These are phyloP conservation scores for Apiotrichum gracile DNA, from an alignment of 1,284 basidiomycete genomes.

Conservation along the genomic window DNA sequence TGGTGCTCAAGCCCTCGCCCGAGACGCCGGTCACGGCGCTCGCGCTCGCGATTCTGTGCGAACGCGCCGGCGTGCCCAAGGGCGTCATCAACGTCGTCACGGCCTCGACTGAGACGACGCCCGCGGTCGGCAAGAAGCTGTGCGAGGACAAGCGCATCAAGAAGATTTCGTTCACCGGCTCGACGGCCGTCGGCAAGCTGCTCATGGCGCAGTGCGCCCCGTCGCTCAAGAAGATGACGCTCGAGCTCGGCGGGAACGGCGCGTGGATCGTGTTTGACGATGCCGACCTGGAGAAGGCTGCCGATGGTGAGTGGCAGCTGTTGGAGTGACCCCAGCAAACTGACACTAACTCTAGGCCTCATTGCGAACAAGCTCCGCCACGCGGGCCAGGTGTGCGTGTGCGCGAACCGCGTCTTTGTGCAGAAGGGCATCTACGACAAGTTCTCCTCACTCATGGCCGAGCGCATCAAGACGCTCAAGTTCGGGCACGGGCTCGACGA, in stretches of 20 bases:
- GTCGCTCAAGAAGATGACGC: constrained; percentile 48
- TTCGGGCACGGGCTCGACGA: constrained; percentile 79
- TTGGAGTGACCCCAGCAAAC: background rate
- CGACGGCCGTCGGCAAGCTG: constrained; percentile 54
- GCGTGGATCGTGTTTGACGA: constrained; percentile 43
- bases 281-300: constrained; percentile 41
- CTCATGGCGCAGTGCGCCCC: constrained; percentile 12
- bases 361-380: constrained; percentile 80
- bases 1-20: constrained; percentile 64
- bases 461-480: constrained; percentile 67
- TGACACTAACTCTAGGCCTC: constrained; percentile 42
- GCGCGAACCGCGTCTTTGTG: constrained; percentile 69
- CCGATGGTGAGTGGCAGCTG: constrained; percentile 8
- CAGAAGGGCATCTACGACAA: constrained; percentile 50
- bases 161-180: constrained; percentile 85
- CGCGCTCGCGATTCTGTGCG: constrained; percentile 46
- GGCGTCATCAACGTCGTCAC: constrained; percentile 83
- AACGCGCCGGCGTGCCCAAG: constrained; percentile 63
- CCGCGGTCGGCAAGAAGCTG: constrained; percentile 23
- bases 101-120: constrained; percentile 56
- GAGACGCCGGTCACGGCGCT: constrained; percentile 81
- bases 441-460: constrained; percentile 24
- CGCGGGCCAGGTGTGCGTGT: constrained; percentile 69
- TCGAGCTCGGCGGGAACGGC: constrained; percentile 47
- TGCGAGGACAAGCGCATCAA: constrained; percentile 30